Conservation (phyloP, 768 basidiomycete species). For the Fibroporia radiculosa region DNA sequence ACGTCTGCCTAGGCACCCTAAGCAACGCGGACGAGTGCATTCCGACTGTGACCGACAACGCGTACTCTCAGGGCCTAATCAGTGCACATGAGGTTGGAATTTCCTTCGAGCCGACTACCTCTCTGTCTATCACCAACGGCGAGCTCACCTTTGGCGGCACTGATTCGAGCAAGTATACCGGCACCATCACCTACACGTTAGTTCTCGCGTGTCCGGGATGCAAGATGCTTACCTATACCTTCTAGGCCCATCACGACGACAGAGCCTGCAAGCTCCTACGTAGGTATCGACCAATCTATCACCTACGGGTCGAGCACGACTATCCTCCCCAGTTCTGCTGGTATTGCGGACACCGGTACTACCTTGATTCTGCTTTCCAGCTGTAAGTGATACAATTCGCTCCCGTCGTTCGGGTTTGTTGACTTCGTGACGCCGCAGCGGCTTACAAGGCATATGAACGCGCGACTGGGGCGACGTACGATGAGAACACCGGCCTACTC, state of each 20-base stretch:
- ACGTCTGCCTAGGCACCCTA: conserved; percentile 5
- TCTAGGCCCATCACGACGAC: conserved; percentile 16
- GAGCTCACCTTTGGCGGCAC: conserved; percentile 17
- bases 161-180: conserved; percentile 18
- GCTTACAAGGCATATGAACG: conserved; percentile 18
- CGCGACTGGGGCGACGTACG: conserved; percentile 12
- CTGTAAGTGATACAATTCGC: not conserved
- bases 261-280: conserved; percentile 12
- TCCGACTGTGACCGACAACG: conserved; percentile 30
- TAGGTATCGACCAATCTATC: conserved; percentile 21
- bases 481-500: conserved; percentile 13
- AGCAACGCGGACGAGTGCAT: conserved; percentile 9
- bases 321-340: conserved; percentile 16
- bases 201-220: not conserved
- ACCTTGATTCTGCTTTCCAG: conserved; percentile 15
- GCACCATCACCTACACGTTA: conserved; percentile 21
- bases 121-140: conserved; percentile 15
- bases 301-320: conserved; percentile 12
- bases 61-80: conserved; percentile 24
- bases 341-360: conserved; percentile 23
- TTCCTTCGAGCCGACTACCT: conserved; percentile 23
- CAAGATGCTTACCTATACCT: conserved; percentile 1
- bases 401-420: not conserved
- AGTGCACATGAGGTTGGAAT: conserved; percentile 22
- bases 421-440: conserved; percentile 9